phyloP scores from a whole-genome alignment of 2,329 filamentous ascomycete genomes.

The Zymoseptoria crescenta region DNA sequence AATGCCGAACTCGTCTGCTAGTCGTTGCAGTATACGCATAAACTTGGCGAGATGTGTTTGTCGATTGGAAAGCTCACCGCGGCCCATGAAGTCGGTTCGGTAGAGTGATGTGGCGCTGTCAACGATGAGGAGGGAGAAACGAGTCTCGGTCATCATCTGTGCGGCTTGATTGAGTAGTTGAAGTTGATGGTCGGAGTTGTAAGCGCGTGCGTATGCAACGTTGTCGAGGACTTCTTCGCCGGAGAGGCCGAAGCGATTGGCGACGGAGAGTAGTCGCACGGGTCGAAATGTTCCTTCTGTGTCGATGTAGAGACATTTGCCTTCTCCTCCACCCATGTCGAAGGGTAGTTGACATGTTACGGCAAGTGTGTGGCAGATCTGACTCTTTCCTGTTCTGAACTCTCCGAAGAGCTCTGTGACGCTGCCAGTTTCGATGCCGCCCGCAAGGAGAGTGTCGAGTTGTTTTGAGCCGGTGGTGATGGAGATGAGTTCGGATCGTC shows the following conservation, averaged over 20 bases:
- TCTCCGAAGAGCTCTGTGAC: slow-evolving; percentile 98
- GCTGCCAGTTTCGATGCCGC: slow-evolving; percentile 91
- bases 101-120: slow-evolving; percentile 95
- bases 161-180: slow-evolving; percentile 91
- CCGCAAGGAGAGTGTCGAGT: slow-evolving; percentile 86
- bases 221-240: slow-evolving; percentile 98
- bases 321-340: slow-evolving; percentile 97
- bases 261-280: slow-evolving; percentile 81
- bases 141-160: slow-evolving; percentile 98
- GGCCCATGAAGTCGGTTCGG: slow-evolving; percentile 92
- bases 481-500: slow-evolving; percentile 92
- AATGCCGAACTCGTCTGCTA: slow-evolving; percentile 80
- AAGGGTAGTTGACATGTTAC: slow-evolving; percentile 97
- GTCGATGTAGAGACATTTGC: slow-evolving; percentile 97
- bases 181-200: slow-evolving; percentile 97
- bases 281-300: slow-evolving; percentile 95
- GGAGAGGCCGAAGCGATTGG: slow-evolving; percentile 86
- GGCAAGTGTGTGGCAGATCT: slow-evolving; percentile 96
- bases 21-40: slow-evolving; percentile 72
- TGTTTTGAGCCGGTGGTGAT: slow-evolving; percentile 98
- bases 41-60: slow-evolving; percentile 86
- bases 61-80: slow-evolving; percentile 88
- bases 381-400: slow-evolving; percentile 95
- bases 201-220: slow-evolving; percentile 93
- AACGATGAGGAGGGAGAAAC: slow-evolving; percentile 90